These are phyloP conservation scores for Fusarium subtropicale DNA, from an alignment of 2,329 filamentous ascomycete species.

Conservation along the genomic window DNA sequence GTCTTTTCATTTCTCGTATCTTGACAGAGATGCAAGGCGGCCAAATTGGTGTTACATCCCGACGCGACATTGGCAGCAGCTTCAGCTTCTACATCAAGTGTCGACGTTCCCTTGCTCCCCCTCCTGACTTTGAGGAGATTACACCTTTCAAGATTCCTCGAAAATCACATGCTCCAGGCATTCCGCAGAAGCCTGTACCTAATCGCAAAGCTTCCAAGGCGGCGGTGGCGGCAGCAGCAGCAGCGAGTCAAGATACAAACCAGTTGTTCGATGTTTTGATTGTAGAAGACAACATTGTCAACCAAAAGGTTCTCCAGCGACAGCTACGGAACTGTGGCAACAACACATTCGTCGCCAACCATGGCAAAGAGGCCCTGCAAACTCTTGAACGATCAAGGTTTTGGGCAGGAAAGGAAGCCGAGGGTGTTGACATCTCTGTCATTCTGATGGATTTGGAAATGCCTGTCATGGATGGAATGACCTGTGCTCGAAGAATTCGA, in stretches of 20 bases:
- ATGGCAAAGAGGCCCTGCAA: slow-evolving; percentile 72
- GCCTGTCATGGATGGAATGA: slow-evolving; percentile 85
- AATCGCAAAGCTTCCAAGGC: slow-evolving; percentile 28
- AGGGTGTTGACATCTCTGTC: slow-evolving; percentile 69
- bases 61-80: slow-evolving; percentile 75
- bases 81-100: slow-evolving; percentile 83
- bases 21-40: slow-evolving; percentile 82
- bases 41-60: slow-evolving; percentile 78
- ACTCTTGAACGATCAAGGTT: slow-evolving; percentile 66
- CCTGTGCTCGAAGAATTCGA: slow-evolving; percentile 76
- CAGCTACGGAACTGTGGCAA: slow-evolving; percentile 72
- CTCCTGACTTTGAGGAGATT: slow-evolving; percentile 53
- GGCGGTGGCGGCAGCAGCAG: not conserved
- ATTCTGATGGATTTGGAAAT: slow-evolving; percentile 87
- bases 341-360: slow-evolving; percentile 71
- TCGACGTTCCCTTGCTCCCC: slow-evolving; percentile 63
- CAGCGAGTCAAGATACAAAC: slow-evolving; percentile 27
- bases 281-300: slow-evolving; percentile 76
- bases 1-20: slow-evolving; percentile 81
- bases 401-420: slow-evolving; percentile 62
- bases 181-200: slow-evolving; percentile 34
- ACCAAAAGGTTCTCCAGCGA: slow-evolving; percentile 72
- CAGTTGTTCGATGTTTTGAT: slow-evolving; percentile 68
- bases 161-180: slow-evolving; percentile 43
- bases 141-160: slow-evolving; percentile 53